Evolutionary conservation across 2,329 filamentous ascomycete genomes (phyloP), one percentile per base, ranked within the genome.

Genomic region (Pseudogymnoascus sp.): DNA sequence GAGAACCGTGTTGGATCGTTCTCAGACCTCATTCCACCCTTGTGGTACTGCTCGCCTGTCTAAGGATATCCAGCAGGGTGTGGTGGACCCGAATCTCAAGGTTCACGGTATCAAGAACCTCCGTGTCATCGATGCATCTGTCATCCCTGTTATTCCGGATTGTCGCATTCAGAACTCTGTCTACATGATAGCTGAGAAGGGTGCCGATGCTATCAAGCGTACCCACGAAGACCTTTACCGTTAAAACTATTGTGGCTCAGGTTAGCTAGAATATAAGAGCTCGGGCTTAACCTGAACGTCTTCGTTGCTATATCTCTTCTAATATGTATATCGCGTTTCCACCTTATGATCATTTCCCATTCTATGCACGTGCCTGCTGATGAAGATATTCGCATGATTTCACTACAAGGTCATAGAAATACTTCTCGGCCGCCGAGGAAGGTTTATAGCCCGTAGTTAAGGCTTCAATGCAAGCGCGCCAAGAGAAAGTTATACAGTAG

Each of bases 131-230:
- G 82, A 85, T 67, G 81, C 81, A 0, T 82, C 78, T 0, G 70
- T 83, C 20, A 79, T 84, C 11, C 82, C 82, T 0, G 74, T 83
- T 7, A 69, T 82, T 77, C 70, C 81, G 68, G 62, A 82, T 76
- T 75, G 81, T 73, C 77, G 81, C 1, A 84, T 84, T 57, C 82
- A 85, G 68, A 84, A 82, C 62, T 76, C 79, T 2, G 81, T 85
- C 2, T 86, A 86, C 65, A 81, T 81, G 77, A 67, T 84, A 59
- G 82, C 74, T 2, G 82, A 86, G 67, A 84, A 80, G 73, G 70
- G 7, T 25, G 39, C 39, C 39, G 39, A 43, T 18, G 71, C 12
- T 57, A 78, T 80, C 69, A 78, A 78, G 68, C 68, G 71, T 8
- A 70, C 70, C 9, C 70, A 78, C 62, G 67, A 66, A 2, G 71